Evolutionary conservation across 345 rosid species (phyloP).

Genomic region (Ailanthus altissimus): DNA sequence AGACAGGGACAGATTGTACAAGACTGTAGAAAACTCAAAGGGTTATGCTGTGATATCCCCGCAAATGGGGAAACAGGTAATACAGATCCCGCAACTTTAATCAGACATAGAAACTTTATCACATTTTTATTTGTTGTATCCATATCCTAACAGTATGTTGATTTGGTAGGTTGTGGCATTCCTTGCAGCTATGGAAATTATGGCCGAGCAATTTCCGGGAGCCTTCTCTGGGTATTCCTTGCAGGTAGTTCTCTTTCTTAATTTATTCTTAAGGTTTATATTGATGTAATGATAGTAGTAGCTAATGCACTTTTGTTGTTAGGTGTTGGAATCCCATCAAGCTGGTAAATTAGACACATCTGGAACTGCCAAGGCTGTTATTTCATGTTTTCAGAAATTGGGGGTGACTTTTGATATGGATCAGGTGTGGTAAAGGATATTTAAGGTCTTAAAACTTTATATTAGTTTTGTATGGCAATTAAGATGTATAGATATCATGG

Average conservation of each 20-base stretch:
- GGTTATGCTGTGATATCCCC: conserved; percentile 91
- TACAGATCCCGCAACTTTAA: conserved; percentile 11
- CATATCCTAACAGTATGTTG: conserved; percentile 22
- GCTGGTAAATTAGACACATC: conserved; percentile 86
- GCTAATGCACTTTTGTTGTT: conserved; percentile 15
- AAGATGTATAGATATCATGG: background rate
- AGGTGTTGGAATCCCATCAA: conserved; percentile 99
- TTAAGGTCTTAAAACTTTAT: background rate
- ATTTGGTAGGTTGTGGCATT: conserved; percentile 84
- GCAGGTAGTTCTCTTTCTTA: conserved; percentile 44
- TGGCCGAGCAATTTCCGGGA: conserved; percentile 97
- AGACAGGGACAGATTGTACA: conserved; percentile 62
- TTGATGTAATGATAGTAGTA: background rate
- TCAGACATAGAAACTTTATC: background rate
- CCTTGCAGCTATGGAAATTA: conserved; percentile 95
- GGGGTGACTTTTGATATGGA: conserved; percentile 83
- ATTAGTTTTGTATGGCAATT: background rate
- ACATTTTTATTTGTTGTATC: conserved; percentile 7
- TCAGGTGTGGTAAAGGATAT: conserved; percentile 44
- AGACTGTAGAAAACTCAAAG: conserved; percentile 68
- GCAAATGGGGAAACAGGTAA: conserved; percentile 97
- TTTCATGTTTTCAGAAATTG: conserved; percentile 87
- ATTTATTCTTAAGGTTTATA: background rate
- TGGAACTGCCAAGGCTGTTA: conserved; percentile 95
- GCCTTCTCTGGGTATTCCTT: conserved; percentile 91